Base-by-base conservation (phyloP, 73 alveolate genomes). In the Paramecium biaurelia region DNA sequence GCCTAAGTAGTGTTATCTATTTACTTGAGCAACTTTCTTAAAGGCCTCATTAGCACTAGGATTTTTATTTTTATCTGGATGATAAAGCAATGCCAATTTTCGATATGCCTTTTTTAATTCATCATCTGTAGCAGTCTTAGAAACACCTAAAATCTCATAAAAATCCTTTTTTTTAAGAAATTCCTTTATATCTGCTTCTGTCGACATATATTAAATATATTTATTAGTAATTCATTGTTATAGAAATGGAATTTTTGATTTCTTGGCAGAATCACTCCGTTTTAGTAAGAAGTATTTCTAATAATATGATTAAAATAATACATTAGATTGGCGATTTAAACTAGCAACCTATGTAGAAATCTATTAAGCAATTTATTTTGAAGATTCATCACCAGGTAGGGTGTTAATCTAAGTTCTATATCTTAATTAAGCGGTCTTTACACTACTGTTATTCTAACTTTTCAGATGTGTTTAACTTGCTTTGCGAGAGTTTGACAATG, bases 101-200 rank as follows among this genome's bases (percentile, higher is more conserved):
- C 95, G 92, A 92, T 96, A 97, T 4, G 99, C 98, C 76, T 93
- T 95, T 84, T 97, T 97, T 86, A 95, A 85, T 74, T 97, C 99
- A 7, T 93, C 96, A 42, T 96, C 97, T 32, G 95, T 93, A 28
- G 99, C 98, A 56, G 85, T 85, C 37, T 93, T 94, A 21, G 96
- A 84, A 32, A 97, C 86, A 7, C 99, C 99, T 86, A 97, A 93
- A 37, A 92, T 89, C 41, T 96, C 94, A 76, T 97, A 97, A 86
- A 93, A 97, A 89, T 97, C 97, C 70, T 93, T 93, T 30, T 70
- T 85, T 43, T 85, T 45, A 32, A 92, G 93, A 49, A 92, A 63
- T 85, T 76, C 42, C 89, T 70, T 68, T 34, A 89, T 89, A 9
- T 89, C 94, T 70, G 70, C 89, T 21, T 86, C 93, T 28, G 93